Percentiles rank a stretch among this genome's conserved stretches.
phyloP scores from a whole-genome alignment of 495 filamentous ascomycete species.

The Lasiosphaeria ovina region DNA sequence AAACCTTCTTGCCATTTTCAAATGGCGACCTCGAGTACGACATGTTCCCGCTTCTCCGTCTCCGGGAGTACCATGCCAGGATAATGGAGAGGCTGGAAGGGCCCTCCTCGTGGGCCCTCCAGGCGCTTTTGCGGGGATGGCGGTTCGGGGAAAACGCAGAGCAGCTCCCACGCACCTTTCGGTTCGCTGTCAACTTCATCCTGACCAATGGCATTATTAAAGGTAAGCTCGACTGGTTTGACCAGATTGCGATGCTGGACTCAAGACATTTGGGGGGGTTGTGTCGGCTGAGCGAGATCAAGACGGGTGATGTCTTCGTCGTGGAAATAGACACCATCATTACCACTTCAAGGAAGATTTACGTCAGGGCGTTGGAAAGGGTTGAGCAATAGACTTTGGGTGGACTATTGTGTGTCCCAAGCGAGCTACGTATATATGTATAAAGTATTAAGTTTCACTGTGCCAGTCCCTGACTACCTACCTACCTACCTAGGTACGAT shows the following conservation, averaged over 20 bases:
- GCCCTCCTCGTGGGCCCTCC: slow-evolving; percentile 56
- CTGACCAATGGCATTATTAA: slow-evolving; percentile 12
- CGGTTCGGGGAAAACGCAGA: slow-evolving; percentile 56
- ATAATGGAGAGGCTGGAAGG: slow-evolving; percentile 32
- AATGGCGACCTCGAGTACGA: slow-evolving; percentile 50
- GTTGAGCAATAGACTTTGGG: slow-evolving; percentile 2
- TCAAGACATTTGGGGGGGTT: slow-evolving; percentile 31
- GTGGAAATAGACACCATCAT: slow-evolving; percentile 59
- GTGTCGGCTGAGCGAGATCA: slow-evolving; percentile 33
- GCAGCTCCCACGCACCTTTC: slow-evolving; percentile 61
- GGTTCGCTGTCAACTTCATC: slow-evolving; percentile 44
- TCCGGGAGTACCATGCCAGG: slow-evolving; percentile 46
- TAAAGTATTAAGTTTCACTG: too few species aligned
- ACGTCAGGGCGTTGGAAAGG: slow-evolving; percentile 49
- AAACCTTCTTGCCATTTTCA: slow-evolving; percentile 61
- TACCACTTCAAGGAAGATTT: slow-evolving; percentile 47
- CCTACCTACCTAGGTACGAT: too few species aligned
- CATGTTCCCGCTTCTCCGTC: slow-evolving; percentile 49
- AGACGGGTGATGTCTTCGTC: slow-evolving; percentile 54
- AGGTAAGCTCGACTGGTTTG: slow-evolving; percentile 43
- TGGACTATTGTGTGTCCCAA: too few species aligned
- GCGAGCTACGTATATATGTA: too few species aligned
- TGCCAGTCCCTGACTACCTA: too few species aligned
- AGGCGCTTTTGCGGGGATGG: slow-evolving; percentile 73
- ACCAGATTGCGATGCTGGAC: slow-evolving; percentile 31